Evolutionary conservation across 2,329 filamentous ascomycete genomes (phyloP), one percentile per base, ranked within the genome.

Genomic region (Aspergillus costaricaensis): DNA sequence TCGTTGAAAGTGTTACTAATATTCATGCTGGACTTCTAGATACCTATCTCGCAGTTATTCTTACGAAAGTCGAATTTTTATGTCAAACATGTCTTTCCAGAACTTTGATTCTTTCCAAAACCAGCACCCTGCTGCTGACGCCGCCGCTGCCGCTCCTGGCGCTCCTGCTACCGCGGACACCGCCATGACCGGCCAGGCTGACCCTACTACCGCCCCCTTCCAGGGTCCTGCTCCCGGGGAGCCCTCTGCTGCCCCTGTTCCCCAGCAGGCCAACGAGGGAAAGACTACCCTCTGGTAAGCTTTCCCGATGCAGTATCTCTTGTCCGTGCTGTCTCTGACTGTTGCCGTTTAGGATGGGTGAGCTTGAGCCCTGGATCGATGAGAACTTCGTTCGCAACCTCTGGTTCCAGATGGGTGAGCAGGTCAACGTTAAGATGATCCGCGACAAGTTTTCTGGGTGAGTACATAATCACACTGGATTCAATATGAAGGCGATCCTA

Each of bases 391-490:
- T 99, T 74, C 93, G 96, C 80, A 95, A 91, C 70, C 88, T 98
- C 49, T 98, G 92, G 85, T 96, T 92, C 73, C 88, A 93, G 71
- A 91, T 96, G 81, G 92, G 91, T 68, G 95, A 98, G 80, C 88
- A 88, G 65, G 95, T 99, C 71, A 97, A 97, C 71, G 95, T 99
- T 70, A 99, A 99, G 86, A 96, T 99, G 85, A 99, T 99, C 72
- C 91, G 95, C 67, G 95, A 99, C 82, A 97, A 97, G 80, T 96
- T 96, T 79, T 97, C 94, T 75, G 95, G 94, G 92, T 96, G 85
- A 80, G 85, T 74, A 71, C 56, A 58, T 52, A 56, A 50, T 60
- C 57, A 65, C 44, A 8, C 14, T 43, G 23, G 27, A 38, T 54
- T 23, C 54, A 27, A 55, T 38, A 47, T 36, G 64, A 66, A 67